Evolutionary conservation across 108 stramenopile species (phyloP).

Genomic region (Nannochloropsis gaditana): DNA sequence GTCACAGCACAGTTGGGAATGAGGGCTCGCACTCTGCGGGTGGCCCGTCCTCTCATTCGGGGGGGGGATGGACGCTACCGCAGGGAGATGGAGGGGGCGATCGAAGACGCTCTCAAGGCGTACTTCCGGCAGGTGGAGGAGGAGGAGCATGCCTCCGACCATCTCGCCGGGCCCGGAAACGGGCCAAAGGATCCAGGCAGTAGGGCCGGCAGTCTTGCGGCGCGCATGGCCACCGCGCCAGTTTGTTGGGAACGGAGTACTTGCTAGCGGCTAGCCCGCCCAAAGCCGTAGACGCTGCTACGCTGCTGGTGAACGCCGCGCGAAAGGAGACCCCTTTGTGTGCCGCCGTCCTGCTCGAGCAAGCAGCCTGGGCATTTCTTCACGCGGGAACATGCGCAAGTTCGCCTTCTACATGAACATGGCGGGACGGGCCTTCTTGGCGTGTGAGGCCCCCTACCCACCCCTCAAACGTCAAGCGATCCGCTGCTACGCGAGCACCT

Average conservation of each 20-base stretch:
- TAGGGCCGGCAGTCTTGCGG: background rate
- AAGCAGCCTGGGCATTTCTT: constrained; percentile 23
- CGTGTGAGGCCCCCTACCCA: background rate
- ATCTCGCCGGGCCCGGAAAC: background rate
- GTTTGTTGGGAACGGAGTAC: background rate
- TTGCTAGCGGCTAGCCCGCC: background rate
- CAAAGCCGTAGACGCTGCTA: background rate
- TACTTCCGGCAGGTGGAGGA: background rate
- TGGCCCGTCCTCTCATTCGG: background rate
- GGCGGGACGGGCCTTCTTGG: background rate
- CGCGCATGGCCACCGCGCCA: constrained; percentile 9
- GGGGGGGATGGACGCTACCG: background rate
- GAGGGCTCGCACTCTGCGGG: background rate
- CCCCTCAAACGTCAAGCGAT: constrained; percentile 20
- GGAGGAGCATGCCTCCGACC: background rate
- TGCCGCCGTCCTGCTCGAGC: constrained; percentile 35
- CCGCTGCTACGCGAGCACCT: constrained; percentile 22
- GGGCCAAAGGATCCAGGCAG: background rate
- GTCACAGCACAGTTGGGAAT: background rate
- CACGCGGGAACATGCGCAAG: background rate
- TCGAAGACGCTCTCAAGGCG: background rate
- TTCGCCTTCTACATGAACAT: constrained; percentile 19
- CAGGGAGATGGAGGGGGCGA: background rate
- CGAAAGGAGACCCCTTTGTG: constrained; percentile 27
- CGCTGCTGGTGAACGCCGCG: background rate